Percentiles rank a stretch among this genome's conserved stretches.
phyloP scores from a whole-genome alignment of 495 filamentous ascomycete genomes.

The Neurospora tetrasperma region DNA sequence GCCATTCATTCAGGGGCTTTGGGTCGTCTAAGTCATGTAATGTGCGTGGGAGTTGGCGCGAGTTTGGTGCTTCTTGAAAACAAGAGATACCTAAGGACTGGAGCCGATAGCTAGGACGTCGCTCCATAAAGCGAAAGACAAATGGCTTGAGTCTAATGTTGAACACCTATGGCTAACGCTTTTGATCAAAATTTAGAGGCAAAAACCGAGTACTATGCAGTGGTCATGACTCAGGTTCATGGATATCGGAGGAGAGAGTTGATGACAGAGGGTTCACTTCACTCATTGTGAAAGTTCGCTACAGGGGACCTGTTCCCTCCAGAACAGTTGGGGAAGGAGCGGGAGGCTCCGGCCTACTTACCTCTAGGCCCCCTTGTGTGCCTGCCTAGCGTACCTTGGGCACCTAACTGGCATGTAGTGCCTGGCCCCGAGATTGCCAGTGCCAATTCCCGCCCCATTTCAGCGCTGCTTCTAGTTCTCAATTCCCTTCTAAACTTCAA shows the following conservation, averaged over 20 bases:
- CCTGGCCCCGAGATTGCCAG: not conserved
- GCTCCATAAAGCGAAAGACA: not conserved
- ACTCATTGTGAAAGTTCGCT: not conserved
- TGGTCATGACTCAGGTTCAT: not conserved
- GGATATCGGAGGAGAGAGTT: not conserved
- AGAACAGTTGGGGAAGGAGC: not conserved
- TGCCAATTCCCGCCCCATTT: not conserved
- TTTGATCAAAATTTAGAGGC: not conserved
- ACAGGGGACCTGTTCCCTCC: not conserved
- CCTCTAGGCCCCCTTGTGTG: not conserved
- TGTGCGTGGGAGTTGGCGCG: too few species aligned
- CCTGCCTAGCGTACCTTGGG: not conserved
- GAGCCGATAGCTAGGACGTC: too few species aligned
- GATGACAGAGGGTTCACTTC: not conserved
- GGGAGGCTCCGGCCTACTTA: not conserved
- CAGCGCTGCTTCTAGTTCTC: not conserved
- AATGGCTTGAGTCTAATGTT: not conserved
- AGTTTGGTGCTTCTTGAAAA: too few species aligned
- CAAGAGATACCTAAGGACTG: too few species aligned
- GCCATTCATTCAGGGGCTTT: too few species aligned
- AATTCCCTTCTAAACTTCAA: not conserved
- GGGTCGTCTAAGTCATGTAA: too few species aligned
- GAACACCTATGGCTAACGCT: not conserved
- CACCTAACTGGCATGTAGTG: not conserved
- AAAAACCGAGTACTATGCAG: not conserved